Evolutionary conservation across 2,329 filamentous ascomycete species (phyloP), one percentile per base, ranked within the genome.

Genomic region (Arthrocladium fulminans): DNA sequence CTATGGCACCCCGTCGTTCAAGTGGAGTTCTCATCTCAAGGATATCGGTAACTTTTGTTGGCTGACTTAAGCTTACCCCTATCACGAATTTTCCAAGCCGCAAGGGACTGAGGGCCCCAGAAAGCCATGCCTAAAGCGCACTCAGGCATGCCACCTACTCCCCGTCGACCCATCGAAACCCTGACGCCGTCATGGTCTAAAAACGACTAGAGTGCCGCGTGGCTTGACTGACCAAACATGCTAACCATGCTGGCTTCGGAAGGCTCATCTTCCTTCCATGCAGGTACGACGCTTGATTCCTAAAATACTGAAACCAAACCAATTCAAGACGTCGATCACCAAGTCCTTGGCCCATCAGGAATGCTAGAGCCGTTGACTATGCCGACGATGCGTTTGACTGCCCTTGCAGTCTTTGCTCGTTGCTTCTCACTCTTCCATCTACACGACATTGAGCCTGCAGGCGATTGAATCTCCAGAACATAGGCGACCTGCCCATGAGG

Each of bases 241-340:
- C 43, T 38, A 45, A 45, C 17, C 32, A 23, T 22, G 20, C 24
- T 13, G 24, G 43, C 43, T 15, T 12, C 30, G 25, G 9, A 15
- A 37, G 22, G 19, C 15, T 37, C 43, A 45, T 37, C 43, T 45
- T 45, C 43, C 30, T 37, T 37, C 43, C 17, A 3, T 44, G 41
- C 25, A 32, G 42, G 42, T 34, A 45, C 41, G 5, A 15, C n/a
- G 13, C 19, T 15, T 35, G 9, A 27, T 45, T 9, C 20, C 13
- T 45, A 15, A 30, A 22, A 3, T 24, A n/a, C 19, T 15, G 5
- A 5, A 5, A 45, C 43, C 43, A 45, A 37, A 19, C 43, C 32
- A 45, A 15, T 35, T 45, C 30, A n/a, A 44, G 43, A 3, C 13
- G 30, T 20, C 15, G 19, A 37, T 35, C 30, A 22, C 37, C 25